Evolutionary conservation across 371 early-diverging fungal species (phyloP), one percentile per base, ranked within the genome.

Genomic region (Batrachochytrium dendrobatidis): DNA sequence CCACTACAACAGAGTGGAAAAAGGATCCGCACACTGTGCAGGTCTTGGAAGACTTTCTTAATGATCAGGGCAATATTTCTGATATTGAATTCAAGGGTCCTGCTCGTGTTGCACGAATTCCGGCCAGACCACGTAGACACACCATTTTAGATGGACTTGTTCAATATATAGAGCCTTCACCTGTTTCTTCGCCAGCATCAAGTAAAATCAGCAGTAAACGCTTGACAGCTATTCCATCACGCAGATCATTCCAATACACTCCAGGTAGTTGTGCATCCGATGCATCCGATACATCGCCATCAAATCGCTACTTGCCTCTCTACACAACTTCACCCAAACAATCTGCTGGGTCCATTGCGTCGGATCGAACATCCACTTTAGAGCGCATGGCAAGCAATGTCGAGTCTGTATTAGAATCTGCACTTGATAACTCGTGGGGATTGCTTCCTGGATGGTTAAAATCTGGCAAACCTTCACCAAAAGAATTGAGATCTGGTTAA

Each of bases 341-440:
- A n/a, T n/a, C n/a, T n/a, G n/a, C n/a, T n/a, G n/a, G n/a, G n/a
- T 12, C 15, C 39, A 39, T 39, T 12, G 39, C 39, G 15, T 12
- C 39, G 15, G n/a, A 39, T n/a, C 39, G 39, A 12, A 24, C 48
- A 28, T 8, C 48, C 25, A 46, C 62, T 34, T 25, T 61, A 34
- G 62, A 56, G 35, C 32, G 56, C 32, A 61, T 61, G 62, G 62
- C 62, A 29, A 31, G 53, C 22, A 50, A 55, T 2, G 49, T 61
- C 48, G 62, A 61, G 30, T 56, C 33, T n/a, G 56, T 30, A 3
- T 29, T 61, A 3, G 62, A 61, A 46, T 39, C 31, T 3, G 62
- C 62, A 7, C 55, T 61, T 49, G 62, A 61, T 50, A 56, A 55
- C 28, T 57, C 62, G 6, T 61, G 55, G 62, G 55, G 55, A 35